Conservation (phyloP, 495 filamentous ascomycete genomes). For the Cercophora samala region DNA sequence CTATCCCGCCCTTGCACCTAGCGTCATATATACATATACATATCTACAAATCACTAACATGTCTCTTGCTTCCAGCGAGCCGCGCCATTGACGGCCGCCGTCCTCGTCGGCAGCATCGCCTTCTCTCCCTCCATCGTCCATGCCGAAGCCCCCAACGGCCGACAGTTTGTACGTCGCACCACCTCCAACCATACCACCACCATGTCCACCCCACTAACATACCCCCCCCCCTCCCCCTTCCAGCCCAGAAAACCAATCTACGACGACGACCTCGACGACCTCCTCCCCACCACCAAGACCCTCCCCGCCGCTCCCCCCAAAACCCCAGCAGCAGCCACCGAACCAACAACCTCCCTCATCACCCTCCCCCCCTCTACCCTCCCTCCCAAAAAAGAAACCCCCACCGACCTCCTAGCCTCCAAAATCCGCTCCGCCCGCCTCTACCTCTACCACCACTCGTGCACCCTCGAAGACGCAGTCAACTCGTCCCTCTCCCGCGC, state of each 20-base stretch:
- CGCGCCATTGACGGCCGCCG: constrained; percentile 48
- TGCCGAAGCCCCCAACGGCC: constrained; percentile 44
- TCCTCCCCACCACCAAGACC: constrained; percentile 31
- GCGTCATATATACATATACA: background rate
- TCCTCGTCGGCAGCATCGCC: constrained; percentile 44
- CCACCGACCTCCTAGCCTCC: constrained; percentile 70
- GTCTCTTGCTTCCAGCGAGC: constrained; percentile 31
- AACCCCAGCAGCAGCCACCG: constrained; percentile 14
- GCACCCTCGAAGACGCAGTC: constrained; percentile 68
- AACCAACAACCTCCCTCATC: constrained; percentile 29
- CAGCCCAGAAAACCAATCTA: constrained; percentile 77
- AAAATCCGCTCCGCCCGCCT: constrained; percentile 78
- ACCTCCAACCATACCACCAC: constrained; percentile 1
- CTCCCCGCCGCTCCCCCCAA: constrained; percentile 15
- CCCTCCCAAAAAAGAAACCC: constrained; percentile 36
- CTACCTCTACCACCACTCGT: constrained; percentile 70
- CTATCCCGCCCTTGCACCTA: background rate
- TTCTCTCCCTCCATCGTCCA: constrained; percentile 45
- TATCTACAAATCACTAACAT: background rate
- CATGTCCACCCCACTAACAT: constrained; percentile 6
- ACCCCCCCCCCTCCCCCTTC: background rate
- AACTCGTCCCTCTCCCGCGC: constrained; percentile 70
- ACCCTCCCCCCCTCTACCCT: constrained; percentile 30
- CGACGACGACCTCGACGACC: constrained; percentile 65
- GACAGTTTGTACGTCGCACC: constrained; percentile 32